Evolutionary conservation across 1,284 basidiomycete genomes (phyloP).

Genomic region (Microbotryum lychnidis-dioicae): DNA sequence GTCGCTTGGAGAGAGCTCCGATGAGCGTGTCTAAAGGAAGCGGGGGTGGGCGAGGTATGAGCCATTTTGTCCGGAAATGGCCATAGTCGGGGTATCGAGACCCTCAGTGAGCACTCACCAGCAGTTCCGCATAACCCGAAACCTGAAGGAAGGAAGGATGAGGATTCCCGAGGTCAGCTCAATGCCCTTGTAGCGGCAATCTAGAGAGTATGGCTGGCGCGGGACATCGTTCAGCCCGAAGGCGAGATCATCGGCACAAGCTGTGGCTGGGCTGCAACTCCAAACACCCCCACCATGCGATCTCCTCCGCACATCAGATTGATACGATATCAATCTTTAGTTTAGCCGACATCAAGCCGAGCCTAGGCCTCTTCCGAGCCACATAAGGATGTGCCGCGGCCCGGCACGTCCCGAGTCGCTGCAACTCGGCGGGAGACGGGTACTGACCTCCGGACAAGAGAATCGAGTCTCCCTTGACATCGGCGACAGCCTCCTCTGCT

Average conservation of each 20-base stretch:
- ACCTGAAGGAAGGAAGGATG: slow-evolving; percentile 44
- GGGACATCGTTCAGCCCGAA: too few species aligned
- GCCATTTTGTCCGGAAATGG: neutral
- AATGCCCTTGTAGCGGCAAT: too few species aligned
- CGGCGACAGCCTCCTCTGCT: slow-evolving; percentile 70
- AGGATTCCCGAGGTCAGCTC: too few species aligned
- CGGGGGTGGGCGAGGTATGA: neutral
- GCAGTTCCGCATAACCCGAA: slow-evolving; percentile 52
- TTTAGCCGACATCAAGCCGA: too few species aligned
- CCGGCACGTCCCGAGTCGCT: neutral
- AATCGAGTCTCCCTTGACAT: slow-evolving; percentile 67
- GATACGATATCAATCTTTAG: too few species aligned
- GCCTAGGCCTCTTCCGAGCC: too few species aligned
- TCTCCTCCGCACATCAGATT: too few species aligned
- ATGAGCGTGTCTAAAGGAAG: slow-evolving; percentile 63
- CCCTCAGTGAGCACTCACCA: slow-evolving; percentile 27
- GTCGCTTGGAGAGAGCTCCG: slow-evolving; percentile 62
- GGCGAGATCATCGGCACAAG: too few species aligned
- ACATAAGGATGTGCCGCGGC: neutral
- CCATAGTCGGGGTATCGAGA: neutral
- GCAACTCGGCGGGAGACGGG: neutral
- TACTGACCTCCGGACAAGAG: slow-evolving; percentile 67
- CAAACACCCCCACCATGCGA: too few species aligned
- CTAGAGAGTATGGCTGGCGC: too few species aligned
- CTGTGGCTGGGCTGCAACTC: too few species aligned